Base-by-base conservation (phyloP, 1,139 yeast species). In the Kurtzmaniella quercitrusa region DNA sequence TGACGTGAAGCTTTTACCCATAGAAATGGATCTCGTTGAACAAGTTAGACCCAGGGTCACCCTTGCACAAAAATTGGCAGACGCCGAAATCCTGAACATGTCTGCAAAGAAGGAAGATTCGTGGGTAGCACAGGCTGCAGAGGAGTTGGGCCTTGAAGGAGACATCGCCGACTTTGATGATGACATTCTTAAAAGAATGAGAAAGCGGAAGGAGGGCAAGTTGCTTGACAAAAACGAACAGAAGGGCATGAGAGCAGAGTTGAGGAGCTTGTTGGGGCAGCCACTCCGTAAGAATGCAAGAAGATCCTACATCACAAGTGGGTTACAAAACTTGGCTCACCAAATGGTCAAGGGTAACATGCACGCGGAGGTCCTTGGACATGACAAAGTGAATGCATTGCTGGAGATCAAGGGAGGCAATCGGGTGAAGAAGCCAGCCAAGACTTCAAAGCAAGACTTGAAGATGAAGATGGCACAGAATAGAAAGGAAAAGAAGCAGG, bases 111-210 rank as follows among this genome's bases (percentile, higher is more conserved):
- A 89, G 56, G 94, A 87, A 52, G 81, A 79, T 45, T 72, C 79
- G 23, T 91, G 98, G 97, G 71, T 90, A 46, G 77, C 79, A 47
- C 83, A 89, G 58, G 97, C 97, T 0, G 98, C 98, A 0, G 94
- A 85, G 42, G 98, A 93, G 46, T 72, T 94, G 45, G 99, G 96
- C 4, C 68, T 91, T 29, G 95, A 85, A 38, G 82, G 81, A 48
- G 90, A 82, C 45, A 71, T 82, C 45, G 82, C 73, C 38, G 53
- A 52, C 18, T 72, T 69, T 48, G 89, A 81, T 52, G 95, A 85
- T 58, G 85, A 81, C 47, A 75, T 81, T 42, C 64, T 84, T 44
- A 81, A 78, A 54, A 82, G 79, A 58, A 83, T 79, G 57, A 73
- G 87, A 52, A 73, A 72, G 54, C 77, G 85, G 58, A 79, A 76